Percentiles rank a stretch among this genome's conserved stretches.
These are phyloP conservation scores for Gentiana straminea DNA, from an alignment of 257 asterid genomes.

Conservation along the genomic window DNA sequence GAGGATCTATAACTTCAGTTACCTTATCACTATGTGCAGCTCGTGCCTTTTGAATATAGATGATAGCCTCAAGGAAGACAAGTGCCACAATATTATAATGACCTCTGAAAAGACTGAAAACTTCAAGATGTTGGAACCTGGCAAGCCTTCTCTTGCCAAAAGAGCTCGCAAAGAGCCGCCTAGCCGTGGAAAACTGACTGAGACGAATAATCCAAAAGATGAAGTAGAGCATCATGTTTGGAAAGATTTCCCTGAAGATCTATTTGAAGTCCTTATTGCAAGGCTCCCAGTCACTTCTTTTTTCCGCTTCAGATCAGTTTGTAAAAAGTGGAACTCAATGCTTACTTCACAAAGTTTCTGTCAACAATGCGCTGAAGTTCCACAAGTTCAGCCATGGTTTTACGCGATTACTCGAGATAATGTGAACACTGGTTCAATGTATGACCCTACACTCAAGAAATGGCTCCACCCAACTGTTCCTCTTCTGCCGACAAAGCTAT, in stretches of 20 bases:
- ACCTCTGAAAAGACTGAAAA: conserved; percentile 72
- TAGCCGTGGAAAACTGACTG: conserved; percentile 35
- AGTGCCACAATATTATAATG: conserved; percentile 55
- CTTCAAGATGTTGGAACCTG: conserved; percentile 76
- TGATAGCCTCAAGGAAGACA: conserved; percentile 36
- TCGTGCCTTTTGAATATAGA: conserved; percentile 50
- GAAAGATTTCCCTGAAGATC: conserved; percentile 95
- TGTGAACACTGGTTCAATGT: conserved; percentile 74
- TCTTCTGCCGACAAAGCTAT: conserved; percentile 57
- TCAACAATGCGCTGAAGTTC: conserved; percentile 50
- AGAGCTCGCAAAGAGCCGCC: conserved; percentile 59
- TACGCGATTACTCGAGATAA: conserved; percentile 83
- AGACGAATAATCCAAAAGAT: conserved; percentile 28
- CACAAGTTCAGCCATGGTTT: conserved; percentile 65
- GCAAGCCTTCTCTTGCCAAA: conserved; percentile 73
- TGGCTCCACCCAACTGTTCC: conserved; percentile 92
- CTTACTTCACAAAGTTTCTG: conserved; percentile 75
- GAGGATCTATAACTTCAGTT: conserved; percentile 4
- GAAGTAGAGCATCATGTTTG: conserved; percentile 62
- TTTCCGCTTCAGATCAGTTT: conserved; percentile 72
- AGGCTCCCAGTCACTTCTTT: conserved; percentile 74
- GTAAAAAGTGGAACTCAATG: conserved; percentile 74
- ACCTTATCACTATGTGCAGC: conserved; percentile 30
- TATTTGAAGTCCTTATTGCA: conserved; percentile 79
- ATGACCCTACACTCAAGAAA: conserved; percentile 54